These are phyloP conservation scores for Microsporum audouinii DNA, from an alignment of 2,329 filamentous ascomycete species.

Conservation along the genomic window DNA sequence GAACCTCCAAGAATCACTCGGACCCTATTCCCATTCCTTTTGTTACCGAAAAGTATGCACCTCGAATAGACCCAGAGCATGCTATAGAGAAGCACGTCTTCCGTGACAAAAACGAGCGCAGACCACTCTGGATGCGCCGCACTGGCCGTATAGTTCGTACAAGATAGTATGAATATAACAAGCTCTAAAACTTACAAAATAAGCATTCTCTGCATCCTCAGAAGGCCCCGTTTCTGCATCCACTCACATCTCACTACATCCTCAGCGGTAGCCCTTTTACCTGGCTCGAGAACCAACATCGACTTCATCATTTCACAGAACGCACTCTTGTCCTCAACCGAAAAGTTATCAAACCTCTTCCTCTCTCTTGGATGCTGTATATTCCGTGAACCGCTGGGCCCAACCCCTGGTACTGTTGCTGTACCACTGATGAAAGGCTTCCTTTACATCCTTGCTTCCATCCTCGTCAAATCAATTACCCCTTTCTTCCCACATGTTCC, in stretches of 20 bases:
- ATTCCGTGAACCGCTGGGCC: neutral
- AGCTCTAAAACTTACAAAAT: too few relatives aligned
- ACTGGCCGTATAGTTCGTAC: too few relatives aligned
- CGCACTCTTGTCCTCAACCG: constrained; percentile 11
- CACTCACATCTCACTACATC: constrained; percentile 15
- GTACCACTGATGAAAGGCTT: constrained; percentile 7
- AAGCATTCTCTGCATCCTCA: too few relatives aligned
- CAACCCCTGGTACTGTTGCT: constrained; percentile 4
- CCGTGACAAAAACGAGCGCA: constrained; percentile 5
- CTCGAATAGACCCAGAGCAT: neutral
- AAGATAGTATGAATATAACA: too few relatives aligned
- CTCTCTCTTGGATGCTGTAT: constrained; percentile 10
- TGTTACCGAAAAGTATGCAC: neutral
- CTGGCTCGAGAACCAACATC: constrained; percentile 15
- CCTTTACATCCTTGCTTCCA: constrained; percentile 9
- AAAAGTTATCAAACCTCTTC: constrained; percentile 10
- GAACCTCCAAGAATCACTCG: neutral
- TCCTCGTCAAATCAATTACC: constrained; percentile 12
- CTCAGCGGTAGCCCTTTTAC: constrained; percentile 13
- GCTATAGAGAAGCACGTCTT: constrained; percentile 2
- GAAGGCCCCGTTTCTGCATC: too few relatives aligned
- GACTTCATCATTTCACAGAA: constrained; percentile 15
- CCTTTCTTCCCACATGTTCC: constrained; percentile 13
- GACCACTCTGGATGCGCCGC: neutral
- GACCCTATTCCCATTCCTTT: neutral